These are phyloP conservation scores for Fusarium metavorans DNA, from an alignment of 2,329 filamentous ascomycete genomes.

Conservation along the genomic window DNA sequence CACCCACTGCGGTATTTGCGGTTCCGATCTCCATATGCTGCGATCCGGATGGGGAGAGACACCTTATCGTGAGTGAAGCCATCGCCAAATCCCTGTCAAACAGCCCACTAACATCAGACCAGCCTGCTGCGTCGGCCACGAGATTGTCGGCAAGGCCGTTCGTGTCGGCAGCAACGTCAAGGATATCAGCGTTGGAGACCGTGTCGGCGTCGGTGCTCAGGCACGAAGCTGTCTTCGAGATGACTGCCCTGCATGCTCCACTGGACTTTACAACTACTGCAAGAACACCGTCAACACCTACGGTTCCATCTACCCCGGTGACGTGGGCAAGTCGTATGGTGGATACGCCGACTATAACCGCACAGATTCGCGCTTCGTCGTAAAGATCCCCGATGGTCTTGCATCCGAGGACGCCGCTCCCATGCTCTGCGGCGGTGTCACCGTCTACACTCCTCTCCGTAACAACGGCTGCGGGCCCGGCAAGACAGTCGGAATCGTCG, in stretches of 20 bases:
- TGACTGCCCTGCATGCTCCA: slow-evolving; percentile 56
- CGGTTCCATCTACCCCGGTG: slow-evolving; percentile 62
- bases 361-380: slow-evolving; percentile 57
- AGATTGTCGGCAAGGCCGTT: slow-evolving; percentile 71
- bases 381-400: slow-evolving; percentile 59
- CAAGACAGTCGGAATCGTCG: slow-evolving; percentile 74
- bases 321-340: slow-evolving; percentile 56
- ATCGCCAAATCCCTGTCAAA: background rate
- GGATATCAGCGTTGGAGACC: slow-evolving; percentile 69
- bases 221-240: slow-evolving; percentile 63
- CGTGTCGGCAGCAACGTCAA: slow-evolving; percentile 63
- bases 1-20: slow-evolving; percentile 74
- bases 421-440: slow-evolving; percentile 78
- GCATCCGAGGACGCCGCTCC: slow-evolving; percentile 62
- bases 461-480: slow-evolving; percentile 74
- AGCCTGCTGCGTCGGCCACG: slow-evolving; percentile 71
- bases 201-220: slow-evolving; percentile 73
- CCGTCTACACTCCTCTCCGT: slow-evolving; percentile 71
- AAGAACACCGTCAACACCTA: slow-evolving; percentile 61
- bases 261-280: slow-evolving; percentile 58
- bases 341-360: slow-evolving; percentile 56
- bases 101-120: slow-evolving; percentile 20
- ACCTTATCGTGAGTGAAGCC: slow-evolving; percentile 51
- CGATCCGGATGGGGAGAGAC: slow-evolving; percentile 62
- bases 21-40: slow-evolving; percentile 69